These are phyloP conservation scores for Aegilops sharonensis DNA, from an alignment of 176 grass and related monocot genomes.

Conservation along the genomic window DNA sequence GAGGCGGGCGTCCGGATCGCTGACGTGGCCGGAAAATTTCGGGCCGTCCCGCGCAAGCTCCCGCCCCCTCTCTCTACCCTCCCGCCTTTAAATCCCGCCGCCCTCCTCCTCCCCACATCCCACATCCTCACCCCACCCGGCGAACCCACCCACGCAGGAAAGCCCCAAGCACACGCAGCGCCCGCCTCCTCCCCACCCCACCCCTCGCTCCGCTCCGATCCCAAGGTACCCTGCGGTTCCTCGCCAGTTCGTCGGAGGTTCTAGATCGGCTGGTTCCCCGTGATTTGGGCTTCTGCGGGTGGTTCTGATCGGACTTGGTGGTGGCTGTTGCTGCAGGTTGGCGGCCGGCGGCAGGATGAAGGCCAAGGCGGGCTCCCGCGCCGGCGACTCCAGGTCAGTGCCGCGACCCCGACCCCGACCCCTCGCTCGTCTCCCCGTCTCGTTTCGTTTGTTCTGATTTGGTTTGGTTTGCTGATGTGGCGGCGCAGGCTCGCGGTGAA, in stretches of 20 bases:
- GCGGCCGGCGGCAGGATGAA: conserved; percentile 55
- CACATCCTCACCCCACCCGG: conserved; percentile 8
- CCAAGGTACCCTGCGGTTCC: conserved; percentile 19
- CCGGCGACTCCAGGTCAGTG: conserved; percentile 46
- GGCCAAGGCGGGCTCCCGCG: conserved; percentile 37
- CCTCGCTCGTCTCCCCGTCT: background rate
- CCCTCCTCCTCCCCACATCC: background rate
- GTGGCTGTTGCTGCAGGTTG: background rate
- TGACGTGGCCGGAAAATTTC: conserved; percentile 50
- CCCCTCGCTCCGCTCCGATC: background rate
- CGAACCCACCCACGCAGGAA: background rate
- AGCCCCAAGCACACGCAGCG: too few species aligned
- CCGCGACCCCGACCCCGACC: background rate
- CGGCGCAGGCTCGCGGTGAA: conserved; percentile 56
- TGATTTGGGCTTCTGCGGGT: background rate
- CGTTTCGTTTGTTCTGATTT: background rate
- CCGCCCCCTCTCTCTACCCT: background rate
- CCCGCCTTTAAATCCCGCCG: conserved; percentile 44
- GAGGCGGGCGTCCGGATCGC: conserved; percentile 42
- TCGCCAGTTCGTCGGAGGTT: background rate
- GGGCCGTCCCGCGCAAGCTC: conserved; percentile 54
- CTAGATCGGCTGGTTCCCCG: background rate
- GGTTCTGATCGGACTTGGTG: background rate
- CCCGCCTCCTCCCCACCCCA: too few species aligned
- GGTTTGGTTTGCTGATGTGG: background rate